Conservation (phyloP, 176 grass and related monocot genomes). For the Otatea glauca region DNA sequence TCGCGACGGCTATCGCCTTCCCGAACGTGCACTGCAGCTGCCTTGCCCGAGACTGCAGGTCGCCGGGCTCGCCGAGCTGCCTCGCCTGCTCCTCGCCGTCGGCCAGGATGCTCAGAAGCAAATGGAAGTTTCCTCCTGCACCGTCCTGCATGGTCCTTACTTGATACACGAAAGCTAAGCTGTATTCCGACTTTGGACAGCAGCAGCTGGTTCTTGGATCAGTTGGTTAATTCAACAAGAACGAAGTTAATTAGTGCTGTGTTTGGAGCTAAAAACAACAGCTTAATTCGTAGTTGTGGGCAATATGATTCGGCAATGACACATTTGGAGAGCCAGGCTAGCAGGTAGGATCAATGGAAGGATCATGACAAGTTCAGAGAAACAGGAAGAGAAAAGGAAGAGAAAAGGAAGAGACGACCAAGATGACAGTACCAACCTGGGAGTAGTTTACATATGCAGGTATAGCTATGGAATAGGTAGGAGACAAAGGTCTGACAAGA, state of each 20-base stretch:
- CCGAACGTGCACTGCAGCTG: constrained; percentile 48
- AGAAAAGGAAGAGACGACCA: not conserved
- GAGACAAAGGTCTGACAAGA: not conserved
- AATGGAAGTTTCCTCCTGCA: constrained; percentile 32
- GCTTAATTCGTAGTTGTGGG: not conserved
- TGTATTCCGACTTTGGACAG: too few species aligned
- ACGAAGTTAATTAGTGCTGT: not conserved
- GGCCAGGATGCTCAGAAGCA: constrained; percentile 55
- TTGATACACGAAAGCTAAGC: not conserved
- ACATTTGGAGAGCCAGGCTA: constrained; percentile 22
- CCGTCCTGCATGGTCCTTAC: constrained; percentile 40
- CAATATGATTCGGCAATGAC: not conserved
- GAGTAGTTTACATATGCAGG: not conserved
- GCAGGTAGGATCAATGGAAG: constrained; percentile 31
- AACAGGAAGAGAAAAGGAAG: not conserved
- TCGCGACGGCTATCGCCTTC: constrained; percentile 54
- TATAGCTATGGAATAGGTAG: not conserved
- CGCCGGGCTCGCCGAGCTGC: constrained; percentile 46
- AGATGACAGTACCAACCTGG: not conserved
- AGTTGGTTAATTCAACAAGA: not conserved
- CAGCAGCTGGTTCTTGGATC: not conserved
- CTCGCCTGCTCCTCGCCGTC: constrained; percentile 62
- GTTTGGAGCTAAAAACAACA: not conserved
- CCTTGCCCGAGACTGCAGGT: not conserved
- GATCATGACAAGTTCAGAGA: constrained; percentile 40